These are phyloP conservation scores for Candida qinlingensis DNA, from an alignment of 805 yeast genomes.

Conservation along the genomic window DNA sequence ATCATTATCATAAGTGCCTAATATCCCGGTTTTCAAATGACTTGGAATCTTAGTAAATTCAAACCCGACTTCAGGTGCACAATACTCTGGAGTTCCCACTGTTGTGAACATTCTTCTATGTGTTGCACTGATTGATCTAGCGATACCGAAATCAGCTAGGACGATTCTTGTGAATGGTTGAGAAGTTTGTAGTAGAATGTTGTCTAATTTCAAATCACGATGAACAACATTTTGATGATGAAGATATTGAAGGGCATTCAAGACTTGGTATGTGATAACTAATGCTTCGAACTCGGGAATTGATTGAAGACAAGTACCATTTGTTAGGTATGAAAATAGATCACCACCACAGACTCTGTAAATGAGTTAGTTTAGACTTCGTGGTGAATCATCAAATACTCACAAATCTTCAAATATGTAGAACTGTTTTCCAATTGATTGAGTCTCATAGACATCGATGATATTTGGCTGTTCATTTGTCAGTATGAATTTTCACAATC, in stretches of 20 bases:
- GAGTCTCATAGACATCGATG: constrained; percentile 38
- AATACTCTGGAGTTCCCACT: constrained; percentile 64
- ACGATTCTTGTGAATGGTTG: constrained; percentile 47
- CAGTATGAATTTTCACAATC: background rate
- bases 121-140: constrained; percentile 29
- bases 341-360: constrained; percentile 49
- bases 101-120: constrained; percentile 41
- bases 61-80: constrained; percentile 67
- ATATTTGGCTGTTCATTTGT: constrained; percentile 37
- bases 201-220: constrained; percentile 53
- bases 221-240: constrained; percentile 54
- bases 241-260: constrained; percentile 50
- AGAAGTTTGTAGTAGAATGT: constrained; percentile 51
- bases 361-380: too few relatives aligned
- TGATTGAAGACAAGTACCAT: constrained; percentile 34
- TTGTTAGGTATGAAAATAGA: constrained; percentile 47
- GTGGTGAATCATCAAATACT: constrained; percentile 1
- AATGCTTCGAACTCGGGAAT: constrained; percentile 52
- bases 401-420: constrained; percentile 44
- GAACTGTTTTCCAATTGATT: constrained; percentile 24
- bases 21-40: constrained; percentile 22
- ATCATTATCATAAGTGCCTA: constrained; percentile 11
- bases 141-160: constrained; percentile 67
- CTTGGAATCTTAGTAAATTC: constrained; percentile 27
- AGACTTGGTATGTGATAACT: constrained; percentile 49